Percentiles rank a stretch among this genome's conserved stretches.
These are phyloP conservation scores for Fusarium albidum DNA, from an alignment of 2,329 filamentous ascomycete genomes.

Conservation along the genomic window DNA sequence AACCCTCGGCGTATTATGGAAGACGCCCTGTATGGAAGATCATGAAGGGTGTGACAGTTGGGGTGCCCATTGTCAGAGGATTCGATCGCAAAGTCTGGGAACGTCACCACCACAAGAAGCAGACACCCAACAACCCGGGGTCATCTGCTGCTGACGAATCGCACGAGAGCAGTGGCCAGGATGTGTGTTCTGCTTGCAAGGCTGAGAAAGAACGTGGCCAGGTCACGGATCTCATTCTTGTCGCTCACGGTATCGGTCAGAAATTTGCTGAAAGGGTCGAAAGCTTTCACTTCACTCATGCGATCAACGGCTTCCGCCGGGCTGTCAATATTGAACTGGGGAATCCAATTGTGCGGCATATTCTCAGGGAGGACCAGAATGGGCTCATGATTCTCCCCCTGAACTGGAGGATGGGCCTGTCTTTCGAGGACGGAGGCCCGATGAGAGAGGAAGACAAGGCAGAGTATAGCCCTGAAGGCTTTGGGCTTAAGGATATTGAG, in stretches of 20 bases:
- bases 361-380: constrained; percentile 79
- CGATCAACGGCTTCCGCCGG: constrained; percentile 88
- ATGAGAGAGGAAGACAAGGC: constrained; percentile 62
- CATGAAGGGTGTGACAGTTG: constrained; percentile 81
- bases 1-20: constrained; percentile 85
- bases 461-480: constrained; percentile 66
- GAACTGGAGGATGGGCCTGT: constrained; percentile 91
- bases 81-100: constrained; percentile 84
- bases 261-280: constrained; percentile 95
- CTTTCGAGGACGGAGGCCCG: constrained; percentile 81
- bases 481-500: constrained; percentile 85
- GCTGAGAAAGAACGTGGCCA: constrained; percentile 70
- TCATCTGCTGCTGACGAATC: constrained; percentile 41
- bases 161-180: constrained; percentile 39
- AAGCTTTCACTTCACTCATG: constrained; percentile 96
- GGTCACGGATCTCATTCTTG: constrained; percentile 87
- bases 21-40: constrained; percentile 85
- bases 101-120: constrained; percentile 66
- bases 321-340: constrained; percentile 86
- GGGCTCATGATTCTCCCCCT: constrained; percentile 93
- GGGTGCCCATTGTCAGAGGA: constrained; percentile 86
- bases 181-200: constrained; percentile 65
- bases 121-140: constrained; percentile 41
- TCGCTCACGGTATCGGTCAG: constrained; percentile 95
- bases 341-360: constrained; percentile 75